These are phyloP conservation scores for Sporobolus alterniflorus DNA, from an alignment of 202 grass and related monocot genomes.

Conservation along the genomic window DNA sequence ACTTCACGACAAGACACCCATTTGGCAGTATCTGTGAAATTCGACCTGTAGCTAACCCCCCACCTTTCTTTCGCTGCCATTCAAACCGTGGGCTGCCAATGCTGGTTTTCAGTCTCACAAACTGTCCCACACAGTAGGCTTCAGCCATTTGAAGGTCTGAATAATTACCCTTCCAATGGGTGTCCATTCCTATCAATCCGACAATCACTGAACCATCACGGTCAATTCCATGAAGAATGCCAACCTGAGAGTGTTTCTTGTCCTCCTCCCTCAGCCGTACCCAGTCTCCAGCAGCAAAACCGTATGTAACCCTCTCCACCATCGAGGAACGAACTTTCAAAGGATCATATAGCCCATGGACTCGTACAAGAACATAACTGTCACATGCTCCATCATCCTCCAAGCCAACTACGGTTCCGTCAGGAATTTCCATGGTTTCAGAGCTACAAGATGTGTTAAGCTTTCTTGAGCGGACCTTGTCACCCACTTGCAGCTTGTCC, in stretches of 20 bases:
- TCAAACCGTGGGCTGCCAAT: conserved; percentile 68
- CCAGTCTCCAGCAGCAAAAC: conserved; percentile 88
- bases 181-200: conserved; percentile 88
- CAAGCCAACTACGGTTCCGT: conserved; percentile 85
- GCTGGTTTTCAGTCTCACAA: conserved; percentile 69
- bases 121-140: conserved; percentile 83
- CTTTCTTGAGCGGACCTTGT: conserved; percentile 84
- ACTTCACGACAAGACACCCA: conserved; percentile 81
- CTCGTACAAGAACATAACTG: conserved; percentile 75
- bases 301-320: conserved; percentile 77
- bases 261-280: conserved; percentile 75
- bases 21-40: conserved; percentile 79
- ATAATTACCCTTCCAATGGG: conserved; percentile 73
- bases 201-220: conserved; percentile 61
- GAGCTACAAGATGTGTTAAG: conserved; percentile 65
- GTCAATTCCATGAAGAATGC: conserved; percentile 89
- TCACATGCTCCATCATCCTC: conserved; percentile 61
- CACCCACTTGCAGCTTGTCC: conserved; percentile 78
- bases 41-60: conserved; percentile 59
- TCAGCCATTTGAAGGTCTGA: conserved; percentile 89
- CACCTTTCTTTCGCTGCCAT: conserved; percentile 79
- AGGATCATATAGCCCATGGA: conserved; percentile 75
- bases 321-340: conserved; percentile 62
- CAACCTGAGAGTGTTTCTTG: conserved; percentile 67
- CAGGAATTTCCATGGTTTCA: conserved; percentile 88